Base-by-base conservation (phyloP, 1,139 yeast species). In the Hanseniaspora uvarum region DNA sequence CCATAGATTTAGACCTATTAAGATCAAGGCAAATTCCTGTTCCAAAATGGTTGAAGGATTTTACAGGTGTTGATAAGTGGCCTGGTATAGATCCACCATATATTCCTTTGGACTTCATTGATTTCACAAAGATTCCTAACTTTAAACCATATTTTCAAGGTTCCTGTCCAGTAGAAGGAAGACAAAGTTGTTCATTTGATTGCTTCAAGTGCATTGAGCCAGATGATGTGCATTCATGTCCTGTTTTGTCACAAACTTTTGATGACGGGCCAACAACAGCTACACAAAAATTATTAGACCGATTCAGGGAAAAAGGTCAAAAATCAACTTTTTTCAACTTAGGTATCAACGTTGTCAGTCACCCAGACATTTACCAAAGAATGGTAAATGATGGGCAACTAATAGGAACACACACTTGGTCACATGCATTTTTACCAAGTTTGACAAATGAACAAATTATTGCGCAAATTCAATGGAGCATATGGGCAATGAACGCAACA, bases 401-500 rank as follows among this genome's bases (percentile, higher is more conserved):
- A 37, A 71, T 88, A 65, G 97, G 86, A 1, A 77, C 89, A 0
- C 98, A 89, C 66, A 87, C 96, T 1, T 89, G 96, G 96, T 81
- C 92, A 5, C 97, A 89, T 69, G 80, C 81, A 56, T 86, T 83
- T 61, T 73, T 89, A 58, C 96, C 97, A 1, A 70, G 81, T 1
- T 72, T 89, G 56, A 68, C 79, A 18, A 87, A 87, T 65, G 92
- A 86, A 66, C 78, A 86, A 58, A 79, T 89, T 21, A 80, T 85
- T 56, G 95, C 96, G 0, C 96, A 89, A 66, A 70, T 89, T 47
- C 83, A 89, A 68, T 89, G 97, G 98, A 83, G 94, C 1, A 80
- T 88, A 38, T 89, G 97, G 97, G 96, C 96, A 5, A 86, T 88
- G 94, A 88, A 92, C 69, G 96, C 96, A 2, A 88, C 97, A 0